Conservation (phyloP, 176 grass and related monocot species). For the Melocanna baccifera region DNA sequence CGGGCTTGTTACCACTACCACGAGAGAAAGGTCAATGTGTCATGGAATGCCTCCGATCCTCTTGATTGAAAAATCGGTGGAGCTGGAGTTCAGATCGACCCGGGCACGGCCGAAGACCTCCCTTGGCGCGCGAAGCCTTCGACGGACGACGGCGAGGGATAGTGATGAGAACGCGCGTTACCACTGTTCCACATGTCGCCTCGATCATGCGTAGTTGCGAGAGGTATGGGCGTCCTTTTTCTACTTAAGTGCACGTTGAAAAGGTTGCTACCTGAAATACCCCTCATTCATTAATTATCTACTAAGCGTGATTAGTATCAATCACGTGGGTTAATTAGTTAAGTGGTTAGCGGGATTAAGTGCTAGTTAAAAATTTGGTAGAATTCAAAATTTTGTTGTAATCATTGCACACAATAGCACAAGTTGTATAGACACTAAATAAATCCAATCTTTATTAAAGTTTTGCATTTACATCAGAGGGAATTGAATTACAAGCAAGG, state of each 20-base stretch:
- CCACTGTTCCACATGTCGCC: not conserved
- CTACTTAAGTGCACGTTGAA: not conserved
- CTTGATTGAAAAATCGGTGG: not conserved
- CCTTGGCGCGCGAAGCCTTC: not conserved
- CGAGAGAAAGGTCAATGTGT: not conserved
- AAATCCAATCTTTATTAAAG: no score
- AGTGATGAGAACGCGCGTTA: not conserved
- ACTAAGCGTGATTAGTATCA: no score
- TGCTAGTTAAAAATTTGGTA: no score
- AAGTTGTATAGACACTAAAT: no score
- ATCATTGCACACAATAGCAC: no score
- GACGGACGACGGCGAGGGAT: conserved; percentile 17
- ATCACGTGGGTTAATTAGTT: no score
- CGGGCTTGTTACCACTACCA: not conserved
- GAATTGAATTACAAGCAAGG: no score
- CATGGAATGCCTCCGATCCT: not conserved
- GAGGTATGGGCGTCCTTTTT: conserved; percentile 12
- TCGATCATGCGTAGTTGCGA: not conserved
- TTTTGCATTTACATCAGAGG: no score
- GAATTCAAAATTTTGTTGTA: no score
- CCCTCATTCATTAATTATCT: no score
- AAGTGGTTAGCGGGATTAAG: no score
- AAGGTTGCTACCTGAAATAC: not conserved
- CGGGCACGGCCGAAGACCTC: conserved; percentile 7
- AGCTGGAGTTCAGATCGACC: not conserved